These are phyloP conservation scores for Penicillium antarcticum DNA, from an alignment of 495 filamentous ascomycete genomes.

Conservation along the genomic window DNA sequence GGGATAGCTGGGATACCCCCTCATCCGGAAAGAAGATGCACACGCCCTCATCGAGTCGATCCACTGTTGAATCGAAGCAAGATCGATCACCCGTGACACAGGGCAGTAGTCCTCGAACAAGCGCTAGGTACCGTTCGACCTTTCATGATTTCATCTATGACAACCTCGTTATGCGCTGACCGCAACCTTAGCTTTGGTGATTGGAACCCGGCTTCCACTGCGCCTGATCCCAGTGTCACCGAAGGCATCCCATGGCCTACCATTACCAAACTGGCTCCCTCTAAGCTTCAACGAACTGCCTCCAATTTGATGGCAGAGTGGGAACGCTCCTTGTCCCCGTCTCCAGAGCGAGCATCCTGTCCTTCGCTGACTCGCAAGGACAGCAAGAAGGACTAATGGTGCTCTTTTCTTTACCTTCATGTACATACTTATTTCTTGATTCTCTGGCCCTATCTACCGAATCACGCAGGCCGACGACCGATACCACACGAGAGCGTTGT, in stretches of 20 bases:
- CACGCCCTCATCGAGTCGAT: slow-evolving; percentile 46
- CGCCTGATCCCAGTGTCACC: slow-evolving; percentile 33
- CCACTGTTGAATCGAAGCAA: slow-evolving; percentile 42
- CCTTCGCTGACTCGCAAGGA: slow-evolving; percentile 26
- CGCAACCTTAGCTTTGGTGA: slow-evolving; percentile 38
- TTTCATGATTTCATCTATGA: slow-evolving; percentile 33
- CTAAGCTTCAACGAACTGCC: slow-evolving; percentile 66
- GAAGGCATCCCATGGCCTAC: slow-evolving; percentile 68
- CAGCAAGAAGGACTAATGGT: slow-evolving; percentile 35
- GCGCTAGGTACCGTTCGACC: slow-evolving; percentile 48
- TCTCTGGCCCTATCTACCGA: slow-evolving; percentile 24
- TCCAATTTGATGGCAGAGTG: slow-evolving; percentile 74
- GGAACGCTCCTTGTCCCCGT: slow-evolving; percentile 53
- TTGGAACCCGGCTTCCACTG: slow-evolving; percentile 31
- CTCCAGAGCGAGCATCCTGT: slow-evolving; percentile 27
- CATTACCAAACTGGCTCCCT: slow-evolving; percentile 61
- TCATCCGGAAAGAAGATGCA: slow-evolving; percentile 37
- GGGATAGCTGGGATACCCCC: slow-evolving; percentile 69
- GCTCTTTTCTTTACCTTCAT: slow-evolving; percentile 9
- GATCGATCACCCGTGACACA: slow-evolving; percentile 47
- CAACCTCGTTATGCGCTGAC: slow-evolving; percentile 34
- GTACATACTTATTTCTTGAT: slow-evolving; percentile 21
- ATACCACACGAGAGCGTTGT: slow-evolving; percentile 29
- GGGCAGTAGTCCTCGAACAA: slow-evolving; percentile 48
- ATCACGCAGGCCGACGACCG: slow-evolving; percentile 40